Conservation (phyloP, 805 yeast species). For the Scheffersomyces ergatensis region DNA sequence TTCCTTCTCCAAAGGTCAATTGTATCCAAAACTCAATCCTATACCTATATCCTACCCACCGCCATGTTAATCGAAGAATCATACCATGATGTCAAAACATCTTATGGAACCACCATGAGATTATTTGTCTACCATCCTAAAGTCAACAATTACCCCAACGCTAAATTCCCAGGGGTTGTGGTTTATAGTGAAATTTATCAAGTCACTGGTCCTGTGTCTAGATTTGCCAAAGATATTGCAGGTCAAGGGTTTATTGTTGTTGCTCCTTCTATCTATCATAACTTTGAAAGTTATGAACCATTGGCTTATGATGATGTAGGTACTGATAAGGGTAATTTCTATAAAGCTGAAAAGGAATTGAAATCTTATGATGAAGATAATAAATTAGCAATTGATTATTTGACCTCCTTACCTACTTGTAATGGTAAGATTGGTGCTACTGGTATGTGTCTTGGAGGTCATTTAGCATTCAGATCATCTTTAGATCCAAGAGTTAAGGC, state of each 20-base stretch:
- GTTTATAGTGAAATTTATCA: slow-evolving; percentile 82
- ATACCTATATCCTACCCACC: no score
- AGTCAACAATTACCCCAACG: slow-evolving; percentile 70
- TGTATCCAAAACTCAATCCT: no score
- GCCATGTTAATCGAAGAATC: slow-evolving; percentile 68
- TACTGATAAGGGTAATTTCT: slow-evolving; percentile 70
- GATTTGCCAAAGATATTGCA: slow-evolving; percentile 77
- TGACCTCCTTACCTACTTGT: slow-evolving; percentile 56
- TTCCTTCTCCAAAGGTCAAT: no score
- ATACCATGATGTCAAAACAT: slow-evolving; percentile 61
- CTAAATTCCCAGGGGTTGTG: slow-evolving; percentile 77
- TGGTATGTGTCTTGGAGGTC: slow-evolving; percentile 88
- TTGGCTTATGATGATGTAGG: slow-evolving; percentile 70
- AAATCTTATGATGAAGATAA: slow-evolving; percentile 77
- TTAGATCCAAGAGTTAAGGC: slow-evolving; percentile 64
- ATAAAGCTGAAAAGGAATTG: slow-evolving; percentile 64
- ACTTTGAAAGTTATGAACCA: slow-evolving; percentile 62
- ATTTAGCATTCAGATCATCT: slow-evolving; percentile 69
- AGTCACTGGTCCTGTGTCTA: slow-evolving; percentile 75
- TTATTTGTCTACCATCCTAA: slow-evolving; percentile 65
- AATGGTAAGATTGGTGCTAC: slow-evolving; percentile 76
- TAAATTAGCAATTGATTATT: slow-evolving; percentile 59
- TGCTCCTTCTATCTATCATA: slow-evolving; percentile 80
- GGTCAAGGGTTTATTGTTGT: slow-evolving; percentile 76
- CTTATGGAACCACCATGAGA: slow-evolving; percentile 65